phyloP scores from a whole-genome alignment of 768 basidiomycete genomes.

The Gymnopilus dilepis region DNA sequence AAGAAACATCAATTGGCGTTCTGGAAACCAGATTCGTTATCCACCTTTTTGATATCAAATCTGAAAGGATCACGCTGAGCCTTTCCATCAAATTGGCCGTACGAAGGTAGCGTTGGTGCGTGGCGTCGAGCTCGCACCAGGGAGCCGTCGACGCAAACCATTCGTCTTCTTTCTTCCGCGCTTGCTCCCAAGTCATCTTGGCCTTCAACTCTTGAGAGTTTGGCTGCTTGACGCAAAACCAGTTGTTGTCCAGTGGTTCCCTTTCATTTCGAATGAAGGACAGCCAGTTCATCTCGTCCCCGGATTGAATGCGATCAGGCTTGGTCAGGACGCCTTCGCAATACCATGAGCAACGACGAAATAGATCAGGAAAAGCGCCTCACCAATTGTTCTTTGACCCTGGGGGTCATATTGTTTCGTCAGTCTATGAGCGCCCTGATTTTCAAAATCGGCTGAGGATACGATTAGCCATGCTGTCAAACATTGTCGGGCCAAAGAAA shows the following conservation, averaged over 20 bases:
- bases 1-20: slow-evolving; percentile 24
- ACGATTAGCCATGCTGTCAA: not conserved
- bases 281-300: slow-evolving; percentile 63
- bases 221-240: slow-evolving; percentile 65
- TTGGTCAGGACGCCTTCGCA: slow-evolving; percentile 72
- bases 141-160: slow-evolving; percentile 60
- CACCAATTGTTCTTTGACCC: slow-evolving; percentile 75
- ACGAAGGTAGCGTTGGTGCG: slow-evolving; percentile 57
- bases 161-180: slow-evolving; percentile 57
- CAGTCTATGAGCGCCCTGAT: slow-evolving; percentile 72
- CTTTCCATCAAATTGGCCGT: slow-evolving; percentile 61
- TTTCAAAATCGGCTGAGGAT: slow-evolving; percentile 76
- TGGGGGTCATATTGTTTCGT: slow-evolving; percentile 66
- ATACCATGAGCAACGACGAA: not conserved
- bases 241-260: slow-evolving; percentile 55
- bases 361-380: slow-evolving; percentile 20
- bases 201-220: slow-evolving; percentile 53
- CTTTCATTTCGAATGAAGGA: slow-evolving; percentile 59
- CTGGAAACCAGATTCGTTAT: slow-evolving; percentile 8
- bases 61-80: slow-evolving; percentile 64
- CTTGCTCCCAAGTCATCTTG: slow-evolving; percentile 64
- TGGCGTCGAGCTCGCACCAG: slow-evolving; percentile 58
- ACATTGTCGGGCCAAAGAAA: not conserved
- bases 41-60: slow-evolving; percentile 65
- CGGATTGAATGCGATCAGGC: slow-evolving; percentile 40